phyloP scores from a whole-genome alignment of 345 rosid genomes.

The Gossypium thurberi region DNA sequence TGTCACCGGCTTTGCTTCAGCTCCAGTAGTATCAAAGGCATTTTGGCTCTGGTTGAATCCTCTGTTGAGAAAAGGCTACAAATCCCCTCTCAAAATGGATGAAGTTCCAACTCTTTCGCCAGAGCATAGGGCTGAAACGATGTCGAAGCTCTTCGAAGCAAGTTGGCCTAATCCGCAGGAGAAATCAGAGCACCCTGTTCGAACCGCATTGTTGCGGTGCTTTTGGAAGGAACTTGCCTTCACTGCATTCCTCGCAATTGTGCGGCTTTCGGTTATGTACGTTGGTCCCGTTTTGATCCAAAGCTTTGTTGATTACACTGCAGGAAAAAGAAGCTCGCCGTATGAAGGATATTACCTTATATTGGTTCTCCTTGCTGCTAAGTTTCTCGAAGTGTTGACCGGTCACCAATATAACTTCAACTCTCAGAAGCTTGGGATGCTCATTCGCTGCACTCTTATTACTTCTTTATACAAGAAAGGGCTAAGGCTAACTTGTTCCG shows the following conservation, averaged over 20 bases:
- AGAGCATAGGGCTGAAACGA: conserved; percentile 67
- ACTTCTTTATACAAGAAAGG: conserved; percentile 83
- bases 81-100: conserved; percentile 61
- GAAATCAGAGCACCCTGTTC: conserved; percentile 52
- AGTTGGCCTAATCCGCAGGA: conserved; percentile 79
- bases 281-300: conserved; percentile 84
- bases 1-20: conserved; percentile 62
- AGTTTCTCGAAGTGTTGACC: conserved; percentile 64
- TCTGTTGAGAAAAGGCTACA: conserved; percentile 62
- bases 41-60: conserved; percentile 98
- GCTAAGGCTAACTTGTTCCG: conserved; percentile 63
- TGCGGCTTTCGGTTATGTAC: conserved; percentile 66
- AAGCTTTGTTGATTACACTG: conserved; percentile 69
- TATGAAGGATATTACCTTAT: conserved; percentile 81
- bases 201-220: conserved; percentile 61
- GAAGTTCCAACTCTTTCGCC: conserved; percentile 75
- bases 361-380: conserved; percentile 57
- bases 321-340: conserved; percentile 66
- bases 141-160: conserved; percentile 53
- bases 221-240: conserved; percentile 72
- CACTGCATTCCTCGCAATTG: conserved; percentile 67
- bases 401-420: conserved; percentile 83
- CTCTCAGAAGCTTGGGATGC: conserved; percentile 89
- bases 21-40: conserved; percentile 51
- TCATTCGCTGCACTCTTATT: conserved; percentile 71